Conservation (phyloP, 2,329 filamentous ascomycete species). For the Aspergillus sp. region DNA sequence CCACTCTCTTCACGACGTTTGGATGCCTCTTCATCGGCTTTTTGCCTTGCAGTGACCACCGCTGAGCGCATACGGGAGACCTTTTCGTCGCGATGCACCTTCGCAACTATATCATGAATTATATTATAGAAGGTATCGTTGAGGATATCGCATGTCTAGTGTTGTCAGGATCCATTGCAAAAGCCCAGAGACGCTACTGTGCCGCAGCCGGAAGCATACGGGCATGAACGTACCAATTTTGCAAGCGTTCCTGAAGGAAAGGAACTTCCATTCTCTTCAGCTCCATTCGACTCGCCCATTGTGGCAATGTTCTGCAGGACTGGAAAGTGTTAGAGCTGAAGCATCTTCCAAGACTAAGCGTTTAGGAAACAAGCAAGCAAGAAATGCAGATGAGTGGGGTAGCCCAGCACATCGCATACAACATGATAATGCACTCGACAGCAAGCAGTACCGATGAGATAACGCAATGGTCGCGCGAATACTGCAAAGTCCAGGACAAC, state of each 20-base stretch:
- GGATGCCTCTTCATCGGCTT: constrained; percentile 44
- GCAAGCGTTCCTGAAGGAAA: constrained; percentile 43
- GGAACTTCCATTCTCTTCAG: constrained; percentile 27
- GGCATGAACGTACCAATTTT: constrained; percentile 39
- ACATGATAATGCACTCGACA: background rate
- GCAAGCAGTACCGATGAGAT: background rate
- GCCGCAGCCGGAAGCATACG: background rate
- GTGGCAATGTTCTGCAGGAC: constrained; percentile 14
- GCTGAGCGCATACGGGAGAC: constrained; percentile 59
- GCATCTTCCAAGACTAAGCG: too few relatives aligned
- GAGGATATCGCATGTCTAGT: constrained; percentile 51
- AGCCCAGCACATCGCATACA: background rate
- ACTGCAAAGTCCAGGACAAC: background rate
- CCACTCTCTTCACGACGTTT: constrained; percentile 34
- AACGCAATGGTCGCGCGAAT: background rate
- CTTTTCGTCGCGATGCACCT: constrained; percentile 63
- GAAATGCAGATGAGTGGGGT: background rate
- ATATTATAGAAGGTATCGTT: constrained; percentile 62
- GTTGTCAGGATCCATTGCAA: constrained; percentile 16
- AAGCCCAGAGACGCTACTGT: background rate
- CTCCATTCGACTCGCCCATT: constrained; percentile 36
- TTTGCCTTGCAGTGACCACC: constrained; percentile 46
- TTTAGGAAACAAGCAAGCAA: background rate
- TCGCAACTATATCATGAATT: constrained; percentile 60
- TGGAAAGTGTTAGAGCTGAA: constrained; percentile 5